Evolutionary conservation across 805 yeast genomes (phyloP), one percentile per base, ranked within the genome.

Genomic region (Yarrowia sp.): DNA sequence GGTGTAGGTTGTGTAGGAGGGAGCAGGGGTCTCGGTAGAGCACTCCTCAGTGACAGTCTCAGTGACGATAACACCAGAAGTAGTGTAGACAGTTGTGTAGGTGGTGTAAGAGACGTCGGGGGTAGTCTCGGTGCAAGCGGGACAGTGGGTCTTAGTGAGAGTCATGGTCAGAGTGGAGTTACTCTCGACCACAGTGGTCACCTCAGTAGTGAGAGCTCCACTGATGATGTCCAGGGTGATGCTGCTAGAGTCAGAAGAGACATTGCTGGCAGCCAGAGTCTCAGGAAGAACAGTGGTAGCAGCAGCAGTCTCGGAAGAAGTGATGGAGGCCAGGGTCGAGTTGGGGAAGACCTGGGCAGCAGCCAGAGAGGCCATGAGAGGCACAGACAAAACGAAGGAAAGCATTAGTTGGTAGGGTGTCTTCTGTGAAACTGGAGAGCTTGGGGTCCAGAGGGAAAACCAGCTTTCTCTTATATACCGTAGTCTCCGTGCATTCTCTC

Each of bases 11-110:
- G 59, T 53, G 32, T 38, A 38, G 14, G 43, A 10, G 5, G 63
- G 63, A 14, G 38, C 8, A 8, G 48, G 35, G 14, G 56, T 49
- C 38, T 49, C 53, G 41, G 40, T 36, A 8, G 40, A 9, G 22
- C 63, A 56, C 63, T 56, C 63, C n/a, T 56, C 63, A 15, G 48
- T 56, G 11, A 56, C 63, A 15, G 63, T 56, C 9, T 9, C 10
- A 9, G 63, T 56, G 22, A 26, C 22, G 5, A 41, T 26, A 10
- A 56, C 63, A 3, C 63, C 63, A 9, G 10, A 15, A 11, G 48
- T 41, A 2, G 63, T 56, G 63, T n/a, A 56, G 7, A 56, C 40
- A 7, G 63, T 56, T 12, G 63, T 56, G 48, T 56, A 56, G 48
- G 63, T 56, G 63, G 63, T 56, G 48, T 41, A 41, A 19, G 63